Conservation (phyloP, 805 yeast species). For the Sugiyamaella lignohabitans region DNA sequence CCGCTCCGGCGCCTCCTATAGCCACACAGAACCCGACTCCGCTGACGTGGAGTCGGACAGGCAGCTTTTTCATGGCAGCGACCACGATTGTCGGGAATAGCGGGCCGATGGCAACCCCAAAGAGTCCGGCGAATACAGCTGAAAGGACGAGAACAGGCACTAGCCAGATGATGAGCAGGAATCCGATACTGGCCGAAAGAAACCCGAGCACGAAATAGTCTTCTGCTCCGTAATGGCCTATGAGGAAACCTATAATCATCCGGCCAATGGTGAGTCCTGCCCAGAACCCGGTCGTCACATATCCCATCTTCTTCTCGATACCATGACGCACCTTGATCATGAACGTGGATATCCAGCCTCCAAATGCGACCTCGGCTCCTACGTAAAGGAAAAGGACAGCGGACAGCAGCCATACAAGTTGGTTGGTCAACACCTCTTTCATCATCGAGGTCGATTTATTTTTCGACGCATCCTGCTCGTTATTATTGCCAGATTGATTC, state of each 20-base stretch:
- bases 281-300: slow-evolving; percentile 67
- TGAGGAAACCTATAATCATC: slow-evolving; percentile 40
- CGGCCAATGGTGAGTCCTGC: slow-evolving; percentile 64
- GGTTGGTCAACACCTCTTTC: slow-evolving; percentile 11
- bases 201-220: slow-evolving; percentile 23
- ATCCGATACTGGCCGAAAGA: slow-evolving; percentile 33
- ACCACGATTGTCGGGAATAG: slow-evolving; percentile 67
- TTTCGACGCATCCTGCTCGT: background rate
- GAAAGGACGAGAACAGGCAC: slow-evolving; percentile 40
- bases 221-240: slow-evolving; percentile 18
- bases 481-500: background rate
- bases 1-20: slow-evolving; percentile 79
- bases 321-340: slow-evolving; percentile 50
- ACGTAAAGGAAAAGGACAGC: slow-evolving; percentile 53
- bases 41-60: slow-evolving; percentile 50
- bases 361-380: slow-evolving; percentile 64
- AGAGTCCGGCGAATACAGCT: slow-evolving; percentile 41
- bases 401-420: slow-evolving; percentile 40
- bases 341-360: slow-evolving; percentile 66
- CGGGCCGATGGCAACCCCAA: slow-evolving; percentile 64
- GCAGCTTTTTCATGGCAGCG: slow-evolving; percentile 55
- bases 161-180: slow-evolving; percentile 44
- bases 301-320: slow-evolving; percentile 44
- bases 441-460: background rate
- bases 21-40: slow-evolving; percentile 75